These are phyloP conservation scores for Flueggea neowawraea DNA, from an alignment of 441 rosid genomes.

Conservation along the genomic window DNA sequence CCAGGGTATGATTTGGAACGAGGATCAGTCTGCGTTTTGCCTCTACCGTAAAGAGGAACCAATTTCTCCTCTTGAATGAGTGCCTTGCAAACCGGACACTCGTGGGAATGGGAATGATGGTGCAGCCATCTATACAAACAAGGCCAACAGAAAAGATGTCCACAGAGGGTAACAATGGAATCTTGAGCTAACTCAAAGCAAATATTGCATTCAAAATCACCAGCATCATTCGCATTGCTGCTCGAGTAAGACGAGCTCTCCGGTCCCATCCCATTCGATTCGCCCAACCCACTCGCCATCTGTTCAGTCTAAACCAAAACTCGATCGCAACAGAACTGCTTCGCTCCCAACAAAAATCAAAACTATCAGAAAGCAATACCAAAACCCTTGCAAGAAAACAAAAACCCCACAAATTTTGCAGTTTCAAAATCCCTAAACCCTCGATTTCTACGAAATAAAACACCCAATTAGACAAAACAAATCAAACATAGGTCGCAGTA, in stretches of 20 bases:
- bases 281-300: slow-evolving; percentile 44
- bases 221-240: slow-evolving; percentile 39
- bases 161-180: slow-evolving; percentile 88
- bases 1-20: slow-evolving; percentile 62
- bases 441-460: no score
- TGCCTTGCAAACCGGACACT: slow-evolving; percentile 93
- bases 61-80: slow-evolving; percentile 73
- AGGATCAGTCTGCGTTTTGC: slow-evolving; percentile 63
- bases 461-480: no score
- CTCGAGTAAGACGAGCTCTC: slow-evolving; percentile 28
- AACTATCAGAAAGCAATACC: no score
- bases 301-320: slow-evolving; percentile 6
- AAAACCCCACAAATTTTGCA: no score
- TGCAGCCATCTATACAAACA: slow-evolving; percentile 80
- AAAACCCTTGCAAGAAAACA: no score
- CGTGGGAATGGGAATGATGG: slow-evolving; percentile 79
- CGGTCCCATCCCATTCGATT: slow-evolving; percentile 31
- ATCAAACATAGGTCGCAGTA: no score
- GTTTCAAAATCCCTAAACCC: no score
- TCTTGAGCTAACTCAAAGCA: slow-evolving; percentile 93
- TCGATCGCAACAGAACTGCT: slow-evolving; percentile 7
- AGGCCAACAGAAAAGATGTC: slow-evolving; percentile 82
- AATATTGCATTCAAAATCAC: slow-evolving; percentile 89
- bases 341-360: not conserved
- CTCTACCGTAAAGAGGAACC: slow-evolving; percentile 92